Base-by-base conservation (phyloP, 352 stramenopile genomes). In the Sclerospora graminicola region DNA sequence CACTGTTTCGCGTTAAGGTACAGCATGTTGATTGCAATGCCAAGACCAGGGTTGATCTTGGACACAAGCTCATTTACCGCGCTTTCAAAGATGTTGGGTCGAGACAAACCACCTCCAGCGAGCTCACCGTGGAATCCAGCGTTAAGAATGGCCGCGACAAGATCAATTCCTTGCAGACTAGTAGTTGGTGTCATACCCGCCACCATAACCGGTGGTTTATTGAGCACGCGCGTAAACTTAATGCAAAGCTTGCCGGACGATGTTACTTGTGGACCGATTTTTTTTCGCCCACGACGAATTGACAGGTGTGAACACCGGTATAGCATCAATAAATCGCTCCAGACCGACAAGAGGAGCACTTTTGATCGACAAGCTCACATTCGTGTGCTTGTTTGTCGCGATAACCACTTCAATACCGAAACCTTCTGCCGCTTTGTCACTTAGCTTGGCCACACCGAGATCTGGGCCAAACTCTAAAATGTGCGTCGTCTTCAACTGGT, bases 1-100 rank as follows among this genome's bases (percentile, higher is more conserved):
- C 81, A 94, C 52, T 90, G 81, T 60, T 89, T 87, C 13, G 75
- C 65, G 58, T 93, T 95, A 28, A 95, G 36, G 52, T 91, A 94
- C n/a, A 95, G 49, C 82, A 95, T 85, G 62, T 92, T 91, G 45
- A 94, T 83, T 20, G 69, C 57, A 36, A 95, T 77, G 18, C 77
- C 82, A 19, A 70, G 51, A 11, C 81, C 83, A 7, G 81, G 78
- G 19, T 74, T 71, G 38, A 90, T 60, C 64, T 87, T 89, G 19
- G 50, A 65, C 6, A 84, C 64, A 9, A 92, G 65, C 33, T 86
- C 63, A 10, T 54, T 57, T 44, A 95, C 68, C 8, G 60, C 66
- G 8, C 47, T 34, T 34, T 89, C 72, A 41, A 95, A 95, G 41
- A 89, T 75, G 40, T 69, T 63, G 0, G 73, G 78, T 3, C 66